phyloP scores from a whole-genome alignment of 2,329 filamentous ascomycete species.

The Elsinoe arachidis region DNA sequence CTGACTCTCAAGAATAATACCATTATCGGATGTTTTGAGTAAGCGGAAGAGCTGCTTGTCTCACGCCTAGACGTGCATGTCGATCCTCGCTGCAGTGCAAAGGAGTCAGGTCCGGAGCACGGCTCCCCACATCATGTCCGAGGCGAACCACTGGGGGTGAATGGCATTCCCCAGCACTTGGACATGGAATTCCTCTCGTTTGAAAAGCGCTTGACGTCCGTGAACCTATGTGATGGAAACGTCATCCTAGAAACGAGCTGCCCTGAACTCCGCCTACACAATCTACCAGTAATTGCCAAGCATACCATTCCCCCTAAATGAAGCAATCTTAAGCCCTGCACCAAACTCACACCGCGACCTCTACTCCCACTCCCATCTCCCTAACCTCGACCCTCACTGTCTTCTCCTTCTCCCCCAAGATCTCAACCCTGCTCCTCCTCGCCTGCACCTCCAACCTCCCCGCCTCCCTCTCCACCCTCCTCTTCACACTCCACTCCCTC shows the following conservation, averaged over 20 bases:
- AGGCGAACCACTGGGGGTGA: background rate
- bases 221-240: no score
- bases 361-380: background rate
- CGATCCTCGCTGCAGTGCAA: background rate
- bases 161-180: background rate
- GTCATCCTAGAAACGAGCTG: no score
- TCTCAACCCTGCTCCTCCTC: slow-evolving; percentile 19
- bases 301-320: no score
- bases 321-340: no score
- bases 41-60: background rate
- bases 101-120: background rate
- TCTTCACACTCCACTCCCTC: slow-evolving; percentile 6
- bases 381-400: background rate
- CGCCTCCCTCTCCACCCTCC: background rate
- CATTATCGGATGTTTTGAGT: background rate
- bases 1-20: no score
- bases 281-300: background rate
- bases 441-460: background rate
- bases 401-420: slow-evolving; percentile 1
- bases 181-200: background rate
- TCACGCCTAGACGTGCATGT: background rate
- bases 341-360: background rate
- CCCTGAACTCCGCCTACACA: background rate
- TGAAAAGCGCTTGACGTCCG: no score
- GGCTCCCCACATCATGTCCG: slow-evolving; percentile 5